These are phyloP conservation scores for Omphalea diandra DNA, from an alignment of 441 rosid genomes.

Conservation along the genomic window DNA sequence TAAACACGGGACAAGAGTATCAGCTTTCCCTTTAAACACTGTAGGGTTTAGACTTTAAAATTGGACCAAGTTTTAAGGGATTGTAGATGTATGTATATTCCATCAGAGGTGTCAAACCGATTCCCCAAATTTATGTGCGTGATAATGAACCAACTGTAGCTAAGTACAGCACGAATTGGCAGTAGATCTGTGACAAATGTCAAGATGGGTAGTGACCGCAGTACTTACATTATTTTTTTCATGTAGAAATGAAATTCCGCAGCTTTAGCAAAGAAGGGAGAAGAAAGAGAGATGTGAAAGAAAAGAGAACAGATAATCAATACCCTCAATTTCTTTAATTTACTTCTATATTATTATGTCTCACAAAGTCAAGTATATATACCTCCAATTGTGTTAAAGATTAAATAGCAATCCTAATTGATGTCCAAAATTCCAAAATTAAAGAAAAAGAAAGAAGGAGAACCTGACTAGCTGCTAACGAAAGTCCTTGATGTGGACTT, in stretches of 20 bases:
- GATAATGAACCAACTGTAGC: not conserved
- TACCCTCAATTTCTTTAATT: not conserved
- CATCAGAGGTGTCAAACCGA: not conserved
- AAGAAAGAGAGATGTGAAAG: no score
- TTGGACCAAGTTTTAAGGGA: slow-evolving; percentile 9
- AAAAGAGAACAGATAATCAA: not conserved
- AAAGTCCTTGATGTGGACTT: no score
- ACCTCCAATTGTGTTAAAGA: slow-evolving; percentile 11
- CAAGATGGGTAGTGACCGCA: slow-evolving; percentile 5
- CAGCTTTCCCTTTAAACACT: not conserved
- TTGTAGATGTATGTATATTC: not conserved
- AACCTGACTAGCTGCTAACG: not conserved
- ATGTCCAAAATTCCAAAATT: no score
- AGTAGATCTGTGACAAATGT: slow-evolving; percentile 19
- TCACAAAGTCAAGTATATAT: not conserved
- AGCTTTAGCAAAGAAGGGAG: no score
- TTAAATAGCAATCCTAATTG: no score
- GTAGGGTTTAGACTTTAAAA: slow-evolving; percentile 2
- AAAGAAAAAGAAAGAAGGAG: not conserved
- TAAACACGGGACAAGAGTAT: no score
- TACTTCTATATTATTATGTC: not conserved
- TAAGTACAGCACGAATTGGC: slow-evolving; percentile 12
- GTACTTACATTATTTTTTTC: no score
- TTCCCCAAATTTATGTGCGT: not conserved
- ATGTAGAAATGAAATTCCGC: no score